These are phyloP conservation scores for Azolla pinnata DNA, from an alignment of 75 land plant genomes.

Conservation along the genomic window DNA sequence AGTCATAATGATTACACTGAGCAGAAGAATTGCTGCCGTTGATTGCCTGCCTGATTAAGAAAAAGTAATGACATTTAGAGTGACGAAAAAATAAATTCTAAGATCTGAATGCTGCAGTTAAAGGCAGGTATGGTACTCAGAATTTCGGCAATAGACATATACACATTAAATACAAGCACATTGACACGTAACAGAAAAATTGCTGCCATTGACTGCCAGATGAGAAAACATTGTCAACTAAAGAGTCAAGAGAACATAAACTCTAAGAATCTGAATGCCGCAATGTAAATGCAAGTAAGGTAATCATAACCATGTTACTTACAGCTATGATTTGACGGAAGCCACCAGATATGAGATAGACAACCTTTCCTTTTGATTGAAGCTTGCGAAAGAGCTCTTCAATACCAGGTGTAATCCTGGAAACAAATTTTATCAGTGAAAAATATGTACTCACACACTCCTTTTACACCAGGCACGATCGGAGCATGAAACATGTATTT, in stretches of 20 bases:
- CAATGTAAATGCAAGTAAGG: too few relatives aligned
- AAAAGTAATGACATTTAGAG: too few relatives aligned
- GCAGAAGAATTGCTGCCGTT: too few relatives aligned
- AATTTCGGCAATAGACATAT: not conserved
- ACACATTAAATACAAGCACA: constrained; percentile 1
- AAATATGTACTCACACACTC: not conserved
- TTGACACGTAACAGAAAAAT: not conserved
- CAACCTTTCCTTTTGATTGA: constrained; percentile 41
- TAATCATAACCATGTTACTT: constrained; percentile 6
- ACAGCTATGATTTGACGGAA: constrained; percentile 97
- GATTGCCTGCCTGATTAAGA: too few relatives aligned
- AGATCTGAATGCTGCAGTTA: too few relatives aligned
- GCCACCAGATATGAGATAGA: constrained; percentile 91
- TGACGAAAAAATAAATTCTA: too few relatives aligned
- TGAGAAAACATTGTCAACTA: too few relatives aligned
- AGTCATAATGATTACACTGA: not conserved
- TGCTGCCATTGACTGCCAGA: too few relatives aligned
- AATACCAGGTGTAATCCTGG: constrained; percentile 84
- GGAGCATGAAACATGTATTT: not conserved
- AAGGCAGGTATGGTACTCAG: too few relatives aligned
- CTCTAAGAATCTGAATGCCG: too few relatives aligned
- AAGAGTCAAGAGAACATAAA: too few relatives aligned
- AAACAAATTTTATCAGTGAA: constrained; percentile 1
- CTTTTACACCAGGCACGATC: too few relatives aligned
- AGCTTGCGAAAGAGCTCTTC: constrained; percentile 58